Evolutionary conservation across 768 basidiomycete genomes (phyloP), one percentile per base, ranked within the genome.

Genomic region (Lactarius trivialis): DNA sequence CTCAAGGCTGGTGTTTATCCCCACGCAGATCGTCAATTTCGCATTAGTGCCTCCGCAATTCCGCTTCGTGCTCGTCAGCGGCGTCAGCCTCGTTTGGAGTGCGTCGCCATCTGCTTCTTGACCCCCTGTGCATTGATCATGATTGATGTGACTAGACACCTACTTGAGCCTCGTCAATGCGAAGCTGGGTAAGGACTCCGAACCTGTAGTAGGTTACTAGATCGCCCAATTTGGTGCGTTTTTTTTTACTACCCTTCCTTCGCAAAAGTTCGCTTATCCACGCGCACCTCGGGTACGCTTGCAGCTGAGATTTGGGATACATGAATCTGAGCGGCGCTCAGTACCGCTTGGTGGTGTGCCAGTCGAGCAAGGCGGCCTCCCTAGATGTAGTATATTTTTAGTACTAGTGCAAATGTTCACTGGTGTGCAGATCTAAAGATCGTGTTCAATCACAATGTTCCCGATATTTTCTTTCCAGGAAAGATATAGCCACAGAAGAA

Each of bases 1-100:
- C 55, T 26, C 64, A 85, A 61, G 87, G 89, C 78, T 75, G 3
- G 87, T 91, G 7, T 91, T 85, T 71, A 78, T 86, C 34, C 91
- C 91, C 0, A 82, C 88, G 0, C 91, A 93, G 71, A 69, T 86
- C 58, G 77, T 91, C 76, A 93, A 93, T 73, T 93, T 93, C 68
- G 76, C 83, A 9, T 24, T 93, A 34, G 81, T 91, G 1, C 91
- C 91, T 1, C 84, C 81, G 4, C 91, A 93, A 67, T 73, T 91
- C 37, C 84, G 91, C 39, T 85, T 93, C 57, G 79, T 87, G 21
- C 77, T 86, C 21, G 83, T 93, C 26, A 81, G 89, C 68, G 80
- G 88, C 12, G 88, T 92, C 56, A 86, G 86, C 68, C 78, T 91
- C 63, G 88, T 88, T 76, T 90, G 88, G 89, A 91, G 89, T 91